Conservation (phyloP, 495 filamentous ascomycete species). For the Talaromyces wortmannii region DNA sequence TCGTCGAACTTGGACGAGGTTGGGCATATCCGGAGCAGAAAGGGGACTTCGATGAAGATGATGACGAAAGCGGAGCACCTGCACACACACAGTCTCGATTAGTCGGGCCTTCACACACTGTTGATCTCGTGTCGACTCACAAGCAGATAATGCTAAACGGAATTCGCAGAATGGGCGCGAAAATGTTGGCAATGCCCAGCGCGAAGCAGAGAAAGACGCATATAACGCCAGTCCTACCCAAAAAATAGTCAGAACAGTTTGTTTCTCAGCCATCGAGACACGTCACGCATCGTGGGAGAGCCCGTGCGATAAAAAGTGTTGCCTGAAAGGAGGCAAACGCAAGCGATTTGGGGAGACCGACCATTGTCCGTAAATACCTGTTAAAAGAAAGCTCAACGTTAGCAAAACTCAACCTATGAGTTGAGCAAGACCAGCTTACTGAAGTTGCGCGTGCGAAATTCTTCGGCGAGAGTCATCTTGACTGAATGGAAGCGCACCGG, state of each 20-base stretch:
- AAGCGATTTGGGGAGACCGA: slow-evolving; percentile 41
- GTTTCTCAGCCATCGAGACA: no score
- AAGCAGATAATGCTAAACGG: slow-evolving; percentile 79
- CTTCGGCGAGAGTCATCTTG: slow-evolving; percentile 51
- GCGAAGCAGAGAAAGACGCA: slow-evolving; percentile 95
- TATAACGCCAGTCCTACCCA: slow-evolving; percentile 79
- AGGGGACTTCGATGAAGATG: slow-evolving; percentile 94
- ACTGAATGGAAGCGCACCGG: background rate
- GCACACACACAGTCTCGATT: background rate
- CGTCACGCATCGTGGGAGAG: no score
- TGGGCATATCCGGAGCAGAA: slow-evolving; percentile 95
- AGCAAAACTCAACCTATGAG: slow-evolving; percentile 1
- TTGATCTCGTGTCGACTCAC: slow-evolving; percentile 47
- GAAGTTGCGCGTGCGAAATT: slow-evolving; percentile 95
- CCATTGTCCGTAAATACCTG: slow-evolving; percentile 99
- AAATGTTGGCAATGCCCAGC: slow-evolving; percentile 87
- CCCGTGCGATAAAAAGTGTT: no score
- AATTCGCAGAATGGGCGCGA: slow-evolving; percentile 59
- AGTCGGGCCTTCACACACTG: slow-evolving; percentile 31
- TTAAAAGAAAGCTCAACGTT: slow-evolving; percentile 22
- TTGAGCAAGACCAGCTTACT: slow-evolving; percentile 54
- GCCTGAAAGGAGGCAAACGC: background rate
- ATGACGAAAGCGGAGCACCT: slow-evolving; percentile 79
- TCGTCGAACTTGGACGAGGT: slow-evolving; percentile 84
- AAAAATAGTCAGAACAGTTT: slow-evolving; percentile 3